These are phyloP conservation scores for Aegilops speltoides DNA, from an alignment of 176 grass and related monocot genomes.

Conservation along the genomic window DNA sequence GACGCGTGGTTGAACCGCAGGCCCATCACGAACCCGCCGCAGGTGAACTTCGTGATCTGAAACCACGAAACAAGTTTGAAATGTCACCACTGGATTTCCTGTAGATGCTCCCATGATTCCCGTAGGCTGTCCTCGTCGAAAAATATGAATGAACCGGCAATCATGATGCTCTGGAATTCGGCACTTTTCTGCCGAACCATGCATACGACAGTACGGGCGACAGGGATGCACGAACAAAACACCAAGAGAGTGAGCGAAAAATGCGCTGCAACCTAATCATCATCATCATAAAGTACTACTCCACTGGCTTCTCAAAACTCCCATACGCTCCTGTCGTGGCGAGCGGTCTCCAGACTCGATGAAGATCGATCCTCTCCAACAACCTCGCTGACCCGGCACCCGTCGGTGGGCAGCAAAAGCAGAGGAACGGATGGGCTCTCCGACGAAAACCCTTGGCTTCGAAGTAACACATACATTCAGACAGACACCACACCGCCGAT, in stretches of 20 bases:
- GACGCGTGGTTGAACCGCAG: conserved; percentile 67
- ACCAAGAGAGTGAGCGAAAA: not conserved
- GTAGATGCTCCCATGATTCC: not conserved
- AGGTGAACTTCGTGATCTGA: conserved; percentile 71
- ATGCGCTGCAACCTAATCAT: not conserved
- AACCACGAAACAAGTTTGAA: not conserved
- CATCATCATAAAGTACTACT: not conserved
- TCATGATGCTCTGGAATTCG: not conserved
- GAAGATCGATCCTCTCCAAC: not conserved
- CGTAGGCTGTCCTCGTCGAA: not conserved
- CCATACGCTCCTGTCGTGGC: not conserved
- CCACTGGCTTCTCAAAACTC: too few species aligned
- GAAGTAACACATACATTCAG: conserved; percentile 21
- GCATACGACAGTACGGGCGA: not conserved
- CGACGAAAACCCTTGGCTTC: not conserved
- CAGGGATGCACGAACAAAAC: not conserved
- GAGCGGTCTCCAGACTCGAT: not conserved
- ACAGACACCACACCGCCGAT: not conserved
- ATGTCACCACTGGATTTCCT: not conserved
- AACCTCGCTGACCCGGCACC: not conserved
- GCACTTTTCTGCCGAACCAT: not conserved
- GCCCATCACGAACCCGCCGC: conserved; percentile 67
- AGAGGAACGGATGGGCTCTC: not conserved
- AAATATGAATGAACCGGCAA: not conserved
- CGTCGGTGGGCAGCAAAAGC: conserved; percentile 13